Evolutionary conservation across 1,139 yeast genomes (phyloP), one percentile per base, ranked within the genome.

Genomic region (Suhomyces chickasaworum): DNA sequence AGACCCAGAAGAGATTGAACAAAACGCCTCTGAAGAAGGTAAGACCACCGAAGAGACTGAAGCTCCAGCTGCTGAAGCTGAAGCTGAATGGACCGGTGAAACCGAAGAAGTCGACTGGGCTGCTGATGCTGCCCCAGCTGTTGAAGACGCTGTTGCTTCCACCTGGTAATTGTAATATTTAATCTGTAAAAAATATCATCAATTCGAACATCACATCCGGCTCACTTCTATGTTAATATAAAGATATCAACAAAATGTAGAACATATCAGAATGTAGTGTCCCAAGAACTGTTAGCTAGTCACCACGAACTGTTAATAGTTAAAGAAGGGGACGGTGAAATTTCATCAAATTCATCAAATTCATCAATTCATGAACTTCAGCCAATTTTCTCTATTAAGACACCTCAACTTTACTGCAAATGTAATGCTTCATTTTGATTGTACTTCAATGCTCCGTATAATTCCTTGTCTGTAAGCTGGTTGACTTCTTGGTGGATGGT

Each of bases 1-100:
- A 86, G 97, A 93, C 82, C 99, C 99, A 72, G 99, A 93, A 83
- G 99, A 93, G 81, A 87, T 87, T 77, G 97, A 89, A 81, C 89
- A 85, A 73, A 80, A 84, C 70, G 78, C 84, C 62, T 83, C 82
- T 66, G 91, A 84, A 66, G 81, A 78, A 62, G 72, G 78, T 63
- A 81, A 79, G 65, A 73, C 76, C 57, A 61, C 62, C 55, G 76
- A 71, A 60, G 78, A 69, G 59, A 73, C 75, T 60, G 81, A 72
- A 65, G 81, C 78, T 62, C 81, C 77, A 66, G 73, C 62, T 53
- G 66, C 66, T 56, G 78, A 72, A 59, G 77, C 74, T 59, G 79
- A 75, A 60, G 68, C 77, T 55, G 80, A 75, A 65, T 75, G 80
- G 80, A 68, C 76, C 62, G 78, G 78, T 69, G 79, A 75, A 70